Base-by-base conservation (phyloP, 148 eudicot species). In the Limonium bicolor region DNA sequence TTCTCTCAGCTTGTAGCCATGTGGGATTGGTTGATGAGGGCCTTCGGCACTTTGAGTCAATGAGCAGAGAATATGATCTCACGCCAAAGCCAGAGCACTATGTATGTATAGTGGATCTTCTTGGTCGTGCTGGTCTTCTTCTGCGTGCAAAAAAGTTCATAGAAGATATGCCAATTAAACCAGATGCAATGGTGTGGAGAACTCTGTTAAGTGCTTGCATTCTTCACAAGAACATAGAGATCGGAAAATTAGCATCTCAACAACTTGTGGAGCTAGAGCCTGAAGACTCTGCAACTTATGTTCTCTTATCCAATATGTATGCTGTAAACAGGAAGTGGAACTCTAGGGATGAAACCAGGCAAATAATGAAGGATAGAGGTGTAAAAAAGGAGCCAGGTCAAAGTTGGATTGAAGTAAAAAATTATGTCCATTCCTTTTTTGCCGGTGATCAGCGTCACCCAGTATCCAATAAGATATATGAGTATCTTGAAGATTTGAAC, bases 301-400 rank as follows among this genome's bases (percentile, higher is more conserved):
- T 61, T 60, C 79, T 86, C 36, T 69, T 71, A 29, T 86, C 96
- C 27, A 86, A 86, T 58, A 68, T 86, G 82, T 69, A 78, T 47
- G 80, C 84, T 26, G 70, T 69, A 55, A 49, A 61, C 35, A 58
- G 69, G 25, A 73, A 69, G 59, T 82, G 69, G 82, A 70, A 55
- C 24, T 21, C n/a, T 35, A 72, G 93, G 40, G 77, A 86, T 53
- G 61, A 57, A 26, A 50, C 77, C 10, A 66, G 96, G 63, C 61
- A 62, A 47, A 62, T 71, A 58, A 86, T 86, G 96, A 82, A 67
- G 67, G 68, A 68, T 8, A 64, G 70, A 55, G 85, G 84, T 10
- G 85, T 86, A 10, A 71, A 71, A 64, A 86, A 86, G 61, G 93
- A 81, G 72, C 87, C 97, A 27, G 97, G 97, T 36, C 77, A 73